phyloP scores from a whole-genome alignment of 2,329 filamentous ascomycete species.

The Diaporthe citriasiana region DNA sequence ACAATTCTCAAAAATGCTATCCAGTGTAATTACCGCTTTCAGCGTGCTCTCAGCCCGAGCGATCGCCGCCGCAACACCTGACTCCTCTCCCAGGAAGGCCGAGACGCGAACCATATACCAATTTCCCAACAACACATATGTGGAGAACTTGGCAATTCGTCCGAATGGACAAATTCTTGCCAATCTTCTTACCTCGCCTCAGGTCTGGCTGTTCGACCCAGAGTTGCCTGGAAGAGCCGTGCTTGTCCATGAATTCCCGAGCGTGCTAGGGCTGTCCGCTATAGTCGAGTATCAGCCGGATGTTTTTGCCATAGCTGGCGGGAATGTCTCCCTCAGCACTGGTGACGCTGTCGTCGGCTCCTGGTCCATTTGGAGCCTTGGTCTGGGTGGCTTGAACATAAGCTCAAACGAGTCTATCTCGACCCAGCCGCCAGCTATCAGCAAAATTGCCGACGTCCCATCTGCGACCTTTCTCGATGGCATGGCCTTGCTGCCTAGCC shows the following conservation, averaged over 20 bases:
- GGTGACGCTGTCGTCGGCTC: conserved; percentile 40
- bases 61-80: not conserved
- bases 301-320: conserved; percentile 51
- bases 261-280: conserved; percentile 48
- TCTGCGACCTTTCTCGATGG: conserved; percentile 49
- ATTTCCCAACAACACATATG: conserved; percentile 39
- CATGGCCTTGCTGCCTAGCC: conserved; percentile 43
- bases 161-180: conserved; percentile 55
- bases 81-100: not conserved
- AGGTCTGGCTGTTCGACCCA: conserved; percentile 53
- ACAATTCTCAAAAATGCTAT: not conserved
- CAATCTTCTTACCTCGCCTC: conserved; percentile 49
- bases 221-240: conserved; percentile 42
- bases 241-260: conserved; percentile 50
- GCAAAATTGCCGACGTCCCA: conserved; percentile 44
- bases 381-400: conserved; percentile 45
- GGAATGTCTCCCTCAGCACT: conserved; percentile 45
- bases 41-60: conserved; percentile 2
- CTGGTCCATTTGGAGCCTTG: conserved; percentile 46
- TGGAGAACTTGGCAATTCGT: conserved; percentile 55
- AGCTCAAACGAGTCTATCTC: conserved; percentile 41
- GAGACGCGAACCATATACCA: conserved; percentile 32
- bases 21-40: not conserved
- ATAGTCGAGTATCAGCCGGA: conserved; percentile 54
- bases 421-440: conserved; percentile 41